Base-by-base conservation (phyloP, 371 early-diverging fungal species). In the Lichtheimia ornata region DNA sequence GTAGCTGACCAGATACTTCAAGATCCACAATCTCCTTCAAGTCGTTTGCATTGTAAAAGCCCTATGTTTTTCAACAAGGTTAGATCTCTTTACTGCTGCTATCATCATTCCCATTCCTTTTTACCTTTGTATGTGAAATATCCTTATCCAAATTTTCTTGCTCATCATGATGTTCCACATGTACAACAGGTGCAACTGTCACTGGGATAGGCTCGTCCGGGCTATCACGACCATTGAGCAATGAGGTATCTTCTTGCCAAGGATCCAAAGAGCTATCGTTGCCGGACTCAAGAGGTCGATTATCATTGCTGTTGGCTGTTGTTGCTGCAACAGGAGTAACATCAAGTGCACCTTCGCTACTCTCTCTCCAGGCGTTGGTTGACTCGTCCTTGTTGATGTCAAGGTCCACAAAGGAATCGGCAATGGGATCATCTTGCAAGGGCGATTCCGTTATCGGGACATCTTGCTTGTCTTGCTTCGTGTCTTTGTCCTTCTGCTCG, bases 1-100 rank as follows among this genome's bases (percentile, higher is more conserved):
- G 90, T 18, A 88, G 69, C 11, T 79, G 63, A 9, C 90, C 91
- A 14, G 67, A 53, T 0, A 83, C 79, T 17, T 59, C 35, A 20
- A 84, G 65, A n/a, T 75, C 71, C 49, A 65, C 60, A 22, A 81
- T 66, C 17, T 77, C 67, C 15, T 47, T 65, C 0, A 70, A 67
- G 51, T 79, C 80, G 4, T 53, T 61, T 7, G 69, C 71, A 50
- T 82, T 82, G 30, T 63, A 64, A 53, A 82, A 74, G 0, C 80
- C 80, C 80, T 82, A 9, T 43, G 15, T 25, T 43, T 28, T 13
- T 17, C 12, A 7, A 45, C 12, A 7, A 45, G 2, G 43, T 55
- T 17, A 15, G 17, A 35, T 35, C 41, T 28, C 40, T 17, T 41
- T 18, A n/a, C 54, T 24, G n/a, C 54, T 22, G 1, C 15, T 40